Evolutionary conservation across 805 yeast species (phyloP).

Genomic region (Saturnispora sanitii): DNA sequence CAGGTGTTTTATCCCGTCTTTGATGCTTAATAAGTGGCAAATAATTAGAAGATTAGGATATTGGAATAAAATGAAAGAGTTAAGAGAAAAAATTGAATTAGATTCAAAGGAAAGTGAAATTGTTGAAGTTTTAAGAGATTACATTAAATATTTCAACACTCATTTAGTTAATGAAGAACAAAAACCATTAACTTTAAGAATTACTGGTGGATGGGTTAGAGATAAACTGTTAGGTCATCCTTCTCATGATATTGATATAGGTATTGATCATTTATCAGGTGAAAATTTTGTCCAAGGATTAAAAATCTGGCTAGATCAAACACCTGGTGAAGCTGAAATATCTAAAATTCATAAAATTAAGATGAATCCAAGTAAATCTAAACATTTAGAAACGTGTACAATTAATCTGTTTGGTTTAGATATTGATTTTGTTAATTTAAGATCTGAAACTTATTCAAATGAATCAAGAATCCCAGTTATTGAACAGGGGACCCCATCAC

Average conservation of each 20-base stretch:
- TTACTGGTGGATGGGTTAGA: slow-evolving; percentile 98
- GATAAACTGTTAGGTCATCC: slow-evolving; percentile 78
- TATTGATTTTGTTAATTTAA: slow-evolving; percentile 84
- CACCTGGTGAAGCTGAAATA: slow-evolving; percentile 6
- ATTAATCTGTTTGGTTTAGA: slow-evolving; percentile 77
- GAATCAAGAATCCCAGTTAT: slow-evolving; percentile 80
- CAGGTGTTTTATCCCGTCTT: not conserved
- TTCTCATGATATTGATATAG: slow-evolving; percentile 86
- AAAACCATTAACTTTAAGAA: slow-evolving; percentile 39
- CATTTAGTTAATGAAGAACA: slow-evolving; percentile 3
- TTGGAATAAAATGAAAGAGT: not conserved
- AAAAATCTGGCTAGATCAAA: slow-evolving; percentile 35
- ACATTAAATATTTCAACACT: slow-evolving; percentile 20
- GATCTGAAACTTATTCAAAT: slow-evolving; percentile 78
- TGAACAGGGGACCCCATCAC: slow-evolving; percentile 78
- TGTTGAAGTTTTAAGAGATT: slow-evolving; percentile 19
- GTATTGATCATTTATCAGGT: slow-evolving; percentile 77
- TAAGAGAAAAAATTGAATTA: slow-evolving; percentile 12
- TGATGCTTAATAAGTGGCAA: slow-evolving; percentile 5
- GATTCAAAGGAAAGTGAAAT: slow-evolving; percentile 20
- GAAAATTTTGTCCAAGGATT: slow-evolving; percentile 70
- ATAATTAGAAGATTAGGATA: not conserved
- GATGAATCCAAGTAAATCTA: slow-evolving; percentile 89
- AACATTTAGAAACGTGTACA: slow-evolving; percentile 94
- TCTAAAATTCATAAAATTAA: slow-evolving; percentile 56